Percentiles rank a stretch among this genome's conserved stretches.
phyloP scores from a whole-genome alignment of 257 asterid genomes.

The Henckelia pumila region DNA sequence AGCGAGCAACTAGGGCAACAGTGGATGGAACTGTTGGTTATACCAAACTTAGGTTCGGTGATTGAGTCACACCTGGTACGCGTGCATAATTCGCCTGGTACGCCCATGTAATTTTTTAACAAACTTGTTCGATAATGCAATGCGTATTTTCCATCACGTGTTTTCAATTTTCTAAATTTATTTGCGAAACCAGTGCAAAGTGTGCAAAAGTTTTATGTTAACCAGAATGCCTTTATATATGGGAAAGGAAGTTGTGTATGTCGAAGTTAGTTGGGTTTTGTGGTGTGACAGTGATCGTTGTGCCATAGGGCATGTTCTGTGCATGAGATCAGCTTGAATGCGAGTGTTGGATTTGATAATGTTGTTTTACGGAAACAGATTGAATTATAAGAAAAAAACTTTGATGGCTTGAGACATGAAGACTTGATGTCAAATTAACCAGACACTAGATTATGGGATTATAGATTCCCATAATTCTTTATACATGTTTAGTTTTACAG shows the following conservation, averaged over 20 bases:
- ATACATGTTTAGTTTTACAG: conserved; percentile 1
- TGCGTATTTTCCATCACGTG: background rate
- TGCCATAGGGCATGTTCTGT: background rate
- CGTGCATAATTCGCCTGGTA: too few species aligned
- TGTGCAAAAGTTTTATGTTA: background rate
- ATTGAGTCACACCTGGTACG: background rate
- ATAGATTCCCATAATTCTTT: background rate
- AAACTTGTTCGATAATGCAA: too few species aligned
- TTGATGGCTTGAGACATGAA: background rate
- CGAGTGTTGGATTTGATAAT: too few species aligned
- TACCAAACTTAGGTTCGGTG: background rate
- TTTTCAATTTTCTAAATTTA: too few species aligned
- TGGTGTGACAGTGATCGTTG: background rate
- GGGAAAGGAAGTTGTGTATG: too few species aligned
- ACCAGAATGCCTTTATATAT: too few species aligned
- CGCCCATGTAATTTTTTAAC: too few species aligned
- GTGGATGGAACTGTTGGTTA: background rate
- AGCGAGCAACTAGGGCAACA: background rate
- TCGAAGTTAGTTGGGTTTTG: too few species aligned
- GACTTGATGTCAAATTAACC: background rate
- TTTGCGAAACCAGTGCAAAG: too few species aligned
- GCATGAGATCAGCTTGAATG: background rate
- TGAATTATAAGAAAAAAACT: background rate
- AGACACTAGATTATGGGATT: background rate
- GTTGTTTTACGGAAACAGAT: background rate